Evolutionary conservation across 495 filamentous ascomycete genomes (phyloP).

Genomic region (Penicillium pulvis): DNA sequence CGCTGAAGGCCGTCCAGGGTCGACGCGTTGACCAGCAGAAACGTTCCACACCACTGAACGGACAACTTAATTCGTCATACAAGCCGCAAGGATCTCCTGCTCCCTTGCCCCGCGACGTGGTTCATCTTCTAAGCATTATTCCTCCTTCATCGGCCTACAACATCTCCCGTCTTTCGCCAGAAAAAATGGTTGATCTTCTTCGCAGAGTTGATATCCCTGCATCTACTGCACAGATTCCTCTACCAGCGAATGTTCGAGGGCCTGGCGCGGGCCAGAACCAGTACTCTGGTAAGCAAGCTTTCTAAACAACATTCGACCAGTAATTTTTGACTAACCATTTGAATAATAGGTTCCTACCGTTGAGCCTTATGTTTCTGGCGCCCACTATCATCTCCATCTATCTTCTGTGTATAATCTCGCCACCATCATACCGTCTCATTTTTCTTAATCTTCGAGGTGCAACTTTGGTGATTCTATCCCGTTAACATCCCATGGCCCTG

Average conservation of each 20-base stretch:
- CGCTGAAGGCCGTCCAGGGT: constrained; percentile 81
- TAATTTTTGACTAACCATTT: not conserved
- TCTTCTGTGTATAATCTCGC: constrained; percentile 19
- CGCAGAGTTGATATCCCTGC: constrained; percentile 65
- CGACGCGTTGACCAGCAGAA: constrained; percentile 80
- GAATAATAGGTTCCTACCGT: constrained; percentile 36
- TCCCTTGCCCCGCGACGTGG: constrained; percentile 75
- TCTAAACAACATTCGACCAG: not conserved
- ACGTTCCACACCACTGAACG: constrained; percentile 46
- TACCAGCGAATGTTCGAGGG: constrained; percentile 38
- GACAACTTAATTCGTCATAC: constrained; percentile 38
- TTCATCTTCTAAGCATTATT: constrained; percentile 79
- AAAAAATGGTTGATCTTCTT: constrained; percentile 73
- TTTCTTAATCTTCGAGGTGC: constrained; percentile 18
- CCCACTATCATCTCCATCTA: not conserved
- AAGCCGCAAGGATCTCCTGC: constrained; percentile 48
- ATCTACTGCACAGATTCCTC: constrained; percentile 49
- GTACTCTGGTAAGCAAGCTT: constrained; percentile 36
- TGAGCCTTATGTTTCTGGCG: constrained; percentile 6
- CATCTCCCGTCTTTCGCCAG: constrained; percentile 64
- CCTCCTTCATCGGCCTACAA: constrained; percentile 75
- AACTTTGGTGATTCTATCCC: constrained; percentile 23
- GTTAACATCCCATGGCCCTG: constrained; percentile 13
- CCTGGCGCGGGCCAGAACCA: constrained; percentile 33
- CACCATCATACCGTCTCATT: constrained; percentile 9